phyloP scores from a whole-genome alignment of 805 yeast genomes.

The Pichia nakasei region DNA sequence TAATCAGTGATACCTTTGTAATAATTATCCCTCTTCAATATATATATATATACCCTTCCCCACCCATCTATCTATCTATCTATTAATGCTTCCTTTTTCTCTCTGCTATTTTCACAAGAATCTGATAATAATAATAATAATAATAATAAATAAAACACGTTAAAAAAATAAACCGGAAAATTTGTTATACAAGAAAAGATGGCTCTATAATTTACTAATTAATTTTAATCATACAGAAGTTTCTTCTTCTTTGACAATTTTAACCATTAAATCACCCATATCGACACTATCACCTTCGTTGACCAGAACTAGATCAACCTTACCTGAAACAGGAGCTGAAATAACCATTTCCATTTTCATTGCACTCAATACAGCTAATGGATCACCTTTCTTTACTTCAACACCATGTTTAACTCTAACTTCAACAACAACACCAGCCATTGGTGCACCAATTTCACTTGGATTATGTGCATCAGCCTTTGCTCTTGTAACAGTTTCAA shows the following conservation, averaged over 20 bases:
- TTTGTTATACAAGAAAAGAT: too few species aligned
- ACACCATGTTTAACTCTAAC: slow-evolving; percentile 82
- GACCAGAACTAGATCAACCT: slow-evolving; percentile 64
- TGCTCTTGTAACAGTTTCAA: slow-evolving; percentile 78
- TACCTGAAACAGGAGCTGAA: slow-evolving; percentile 83
- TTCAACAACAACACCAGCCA: slow-evolving; percentile 98
- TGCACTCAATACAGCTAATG: slow-evolving; percentile 87
- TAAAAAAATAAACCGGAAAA: background rate
- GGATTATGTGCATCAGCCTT: slow-evolving; percentile 86
- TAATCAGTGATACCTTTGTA: background rate
- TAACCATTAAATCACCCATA: slow-evolving; percentile 79
- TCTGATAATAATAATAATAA: too few species aligned
- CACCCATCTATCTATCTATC: too few species aligned
- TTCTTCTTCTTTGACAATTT: slow-evolving; percentile 32
- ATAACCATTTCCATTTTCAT: slow-evolving; percentile 99
- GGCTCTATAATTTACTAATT: too few species aligned
- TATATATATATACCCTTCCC: too few species aligned
- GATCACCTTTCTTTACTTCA: slow-evolving; percentile 93
- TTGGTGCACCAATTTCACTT: slow-evolving; percentile 94
- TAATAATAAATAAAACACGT: background rate
- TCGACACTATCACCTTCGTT: slow-evolving; percentile 94
- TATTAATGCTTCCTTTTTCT: too few species aligned
- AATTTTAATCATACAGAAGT: background rate
- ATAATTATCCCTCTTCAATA: too few species aligned
- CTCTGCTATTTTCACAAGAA: too few species aligned